These are phyloP conservation scores for Malania oleifera DNA, from an alignment of 164 flowering plant genomes.

Conservation along the genomic window DNA sequence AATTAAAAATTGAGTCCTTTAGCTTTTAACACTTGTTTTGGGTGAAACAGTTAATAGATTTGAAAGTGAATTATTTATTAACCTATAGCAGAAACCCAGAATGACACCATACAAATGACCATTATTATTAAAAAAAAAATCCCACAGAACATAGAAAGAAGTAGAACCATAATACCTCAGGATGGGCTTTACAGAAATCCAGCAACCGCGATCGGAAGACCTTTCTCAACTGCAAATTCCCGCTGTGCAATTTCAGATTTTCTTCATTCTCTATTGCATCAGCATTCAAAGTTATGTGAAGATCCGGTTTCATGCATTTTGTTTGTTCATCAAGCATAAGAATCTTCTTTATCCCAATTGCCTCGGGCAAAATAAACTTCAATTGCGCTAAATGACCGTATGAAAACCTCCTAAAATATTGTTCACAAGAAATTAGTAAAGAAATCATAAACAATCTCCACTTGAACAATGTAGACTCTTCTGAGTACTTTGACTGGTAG, in stretches of 20 bases:
- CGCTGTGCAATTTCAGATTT: conserved; percentile 24
- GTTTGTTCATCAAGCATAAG: conserved; percentile 57
- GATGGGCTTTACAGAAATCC: conserved; percentile 52
- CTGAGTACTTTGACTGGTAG: too few relatives aligned
- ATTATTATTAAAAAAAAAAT: neutral
- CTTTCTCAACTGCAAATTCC: conserved; percentile 39
- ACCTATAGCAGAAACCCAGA: too few relatives aligned
- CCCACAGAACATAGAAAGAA: neutral
- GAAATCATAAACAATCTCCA: neutral
- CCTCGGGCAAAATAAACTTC: conserved; percentile 74
- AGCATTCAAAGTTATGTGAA: conserved; percentile 37
- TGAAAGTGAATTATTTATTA: too few relatives aligned
- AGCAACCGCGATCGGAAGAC: conserved; percentile 42
- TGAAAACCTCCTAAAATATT: conserved; percentile 61
- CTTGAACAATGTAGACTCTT: neutral
- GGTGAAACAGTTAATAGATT: too few relatives aligned
- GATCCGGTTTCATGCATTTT: conserved; percentile 69
- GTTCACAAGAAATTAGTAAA: neutral
- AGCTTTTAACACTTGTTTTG: too few relatives aligned
- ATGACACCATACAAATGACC: too few relatives aligned
- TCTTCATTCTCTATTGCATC: conserved; percentile 30
- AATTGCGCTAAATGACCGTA: conserved; percentile 71
- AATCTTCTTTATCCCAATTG: conserved; percentile 45
- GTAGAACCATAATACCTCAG: conserved; percentile 45
- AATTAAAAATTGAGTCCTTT: too few relatives aligned